Percentiles rank a stretch among this genome's conserved stretches.
phyloP scores from a whole-genome alignment of 495 filamentous ascomycete species.

The Daldinia childiae region DNA sequence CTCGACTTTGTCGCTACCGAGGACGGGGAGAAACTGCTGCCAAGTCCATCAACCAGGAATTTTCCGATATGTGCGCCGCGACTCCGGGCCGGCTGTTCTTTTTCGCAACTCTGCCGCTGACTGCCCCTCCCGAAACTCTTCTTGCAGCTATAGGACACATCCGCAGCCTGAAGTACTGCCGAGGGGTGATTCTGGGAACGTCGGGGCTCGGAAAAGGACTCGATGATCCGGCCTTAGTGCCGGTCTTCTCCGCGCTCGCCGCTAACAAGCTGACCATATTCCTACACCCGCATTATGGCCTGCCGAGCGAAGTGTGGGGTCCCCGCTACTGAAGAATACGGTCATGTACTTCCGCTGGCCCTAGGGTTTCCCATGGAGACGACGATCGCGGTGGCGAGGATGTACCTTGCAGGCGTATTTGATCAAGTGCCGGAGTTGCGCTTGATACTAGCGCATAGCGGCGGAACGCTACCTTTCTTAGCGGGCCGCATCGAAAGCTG shows the following conservation, averaged over 20 bases:
- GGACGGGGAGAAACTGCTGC: conserved; percentile 71
- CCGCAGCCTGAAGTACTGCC: conserved; percentile 68
- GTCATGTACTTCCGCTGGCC: conserved; percentile 87
- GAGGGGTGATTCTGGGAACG: conserved; percentile 89
- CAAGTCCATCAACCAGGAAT: conserved; percentile 75
- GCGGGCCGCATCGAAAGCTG: conserved; percentile 91
- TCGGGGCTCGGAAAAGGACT: conserved; percentile 82
- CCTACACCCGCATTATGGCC: conserved; percentile 92
- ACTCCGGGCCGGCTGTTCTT: conserved; percentile 73
- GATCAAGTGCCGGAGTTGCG: conserved; percentile 76
- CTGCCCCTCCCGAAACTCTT: conserved; percentile 67
- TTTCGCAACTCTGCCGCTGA: conserved; percentile 84
- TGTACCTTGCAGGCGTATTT: conserved; percentile 86
- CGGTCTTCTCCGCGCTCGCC: conserved; percentile 75
- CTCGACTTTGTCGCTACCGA: conserved; percentile 79
- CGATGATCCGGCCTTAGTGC: conserved; percentile 77
- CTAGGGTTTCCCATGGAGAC: conserved; percentile 94
- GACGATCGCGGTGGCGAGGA: conserved; percentile 87
- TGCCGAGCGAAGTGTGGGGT: conserved; percentile 82
- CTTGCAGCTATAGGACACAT: conserved; percentile 72
- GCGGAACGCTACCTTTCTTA: conserved; percentile 88
- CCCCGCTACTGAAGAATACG: conserved; percentile 72
- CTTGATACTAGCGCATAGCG: conserved; percentile 86
- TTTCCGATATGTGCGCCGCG: conserved; percentile 70
- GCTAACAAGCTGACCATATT: conserved; percentile 73